Evolutionary conservation across 2,329 filamentous ascomycete species (phyloP), one percentile per base, ranked within the genome.

Genomic region (Chaetomiaceae sp.): DNA sequence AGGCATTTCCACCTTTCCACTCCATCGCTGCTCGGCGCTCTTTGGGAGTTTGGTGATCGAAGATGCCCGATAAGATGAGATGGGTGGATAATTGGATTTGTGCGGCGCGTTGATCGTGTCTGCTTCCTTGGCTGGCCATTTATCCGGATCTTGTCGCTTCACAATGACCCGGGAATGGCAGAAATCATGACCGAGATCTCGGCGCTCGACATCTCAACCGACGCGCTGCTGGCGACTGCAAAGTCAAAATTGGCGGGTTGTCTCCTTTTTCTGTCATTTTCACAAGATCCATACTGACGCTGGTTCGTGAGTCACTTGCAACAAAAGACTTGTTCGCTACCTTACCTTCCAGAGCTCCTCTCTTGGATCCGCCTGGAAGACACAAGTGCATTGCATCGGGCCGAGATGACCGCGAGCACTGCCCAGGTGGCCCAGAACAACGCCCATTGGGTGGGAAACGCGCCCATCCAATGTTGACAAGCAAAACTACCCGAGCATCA

Each of bases 351-450:
- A 34, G 5, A 11, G 27, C 27, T 29, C 27, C 27, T 9, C 8
- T 31, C 27, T 19, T 17, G n/a, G 2, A 19, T 9, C n/a, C 27
- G 29, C 40, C 40, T n/a, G 27, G 25, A 8, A 11, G 19, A 34
- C 43, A 46, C 43, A 46, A 46, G 43, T 46, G 29, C 43, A 14
- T 9, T 36, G 43, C 43, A 46, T 46, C 7, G 43, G 12, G 43
- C 43, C 43, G 43, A 46, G 33, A 46, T 46, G 43, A 36, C 27
- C 9, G 27, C 19, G 27, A 29, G 42, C 11, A 12, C 17, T 34
- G 42, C 43, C 27, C 11, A 36, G 6, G 27, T 22, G 27, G 6
- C 9, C 27, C n/a, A 22, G 17, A 11, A 12, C 12, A 9, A 23
- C 15, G 9, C n/a, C 15, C 22, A 25, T 42, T 42, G 38, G 38